phyloP scores from a whole-genome alignment of 2,329 filamentous ascomycete species.

The Penicillium digitatum region DNA sequence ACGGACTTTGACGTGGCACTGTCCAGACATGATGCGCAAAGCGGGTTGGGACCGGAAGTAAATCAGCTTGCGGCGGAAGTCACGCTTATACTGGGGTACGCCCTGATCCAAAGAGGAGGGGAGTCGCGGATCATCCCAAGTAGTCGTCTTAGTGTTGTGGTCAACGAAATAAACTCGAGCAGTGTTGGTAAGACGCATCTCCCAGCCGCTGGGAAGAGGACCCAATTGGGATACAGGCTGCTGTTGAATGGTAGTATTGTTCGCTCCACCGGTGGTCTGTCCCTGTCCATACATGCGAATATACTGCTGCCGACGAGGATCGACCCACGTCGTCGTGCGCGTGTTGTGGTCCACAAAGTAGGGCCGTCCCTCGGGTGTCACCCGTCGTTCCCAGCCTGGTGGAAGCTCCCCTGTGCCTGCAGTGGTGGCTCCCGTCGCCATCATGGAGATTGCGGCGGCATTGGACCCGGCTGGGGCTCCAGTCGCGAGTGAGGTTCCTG shows the following conservation, averaged over 20 bases:
- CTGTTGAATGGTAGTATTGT: conserved; percentile 85
- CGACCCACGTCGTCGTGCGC: conserved; percentile 96
- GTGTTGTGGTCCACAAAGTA: conserved; percentile 99
- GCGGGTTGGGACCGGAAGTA: conserved; percentile 99
- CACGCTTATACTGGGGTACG: conserved; percentile 98
- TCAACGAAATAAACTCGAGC: conserved; percentile 98
- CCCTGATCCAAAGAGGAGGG: conserved; percentile 97
- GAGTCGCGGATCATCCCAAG: conserved; percentile 94
- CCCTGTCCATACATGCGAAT: conserved; percentile 91
- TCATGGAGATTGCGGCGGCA: conserved; percentile 69
- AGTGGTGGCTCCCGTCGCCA: conserved; percentile 91
- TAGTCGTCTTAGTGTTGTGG: conserved; percentile 99
- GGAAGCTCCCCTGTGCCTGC: conserved; percentile 92
- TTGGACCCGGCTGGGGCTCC: conserved; percentile 38
- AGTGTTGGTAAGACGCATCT: conserved; percentile 98
- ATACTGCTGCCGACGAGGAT: conserved; percentile 94
- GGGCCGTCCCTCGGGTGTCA: conserved; percentile 87
- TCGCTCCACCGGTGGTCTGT: conserved; percentile 58
- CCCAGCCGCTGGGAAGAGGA: conserved; percentile 93
- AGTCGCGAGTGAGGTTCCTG: conserved; percentile 32
- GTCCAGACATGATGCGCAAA: conserved; percentile 88
- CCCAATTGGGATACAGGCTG: conserved; percentile 96
- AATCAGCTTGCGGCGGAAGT: conserved; percentile 95
- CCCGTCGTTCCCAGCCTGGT: conserved; percentile 92
- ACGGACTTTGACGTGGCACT: conserved; percentile 97